Base-by-base conservation (phyloP, 306 rosid genomes). In the Benincasa hispida region DNA sequence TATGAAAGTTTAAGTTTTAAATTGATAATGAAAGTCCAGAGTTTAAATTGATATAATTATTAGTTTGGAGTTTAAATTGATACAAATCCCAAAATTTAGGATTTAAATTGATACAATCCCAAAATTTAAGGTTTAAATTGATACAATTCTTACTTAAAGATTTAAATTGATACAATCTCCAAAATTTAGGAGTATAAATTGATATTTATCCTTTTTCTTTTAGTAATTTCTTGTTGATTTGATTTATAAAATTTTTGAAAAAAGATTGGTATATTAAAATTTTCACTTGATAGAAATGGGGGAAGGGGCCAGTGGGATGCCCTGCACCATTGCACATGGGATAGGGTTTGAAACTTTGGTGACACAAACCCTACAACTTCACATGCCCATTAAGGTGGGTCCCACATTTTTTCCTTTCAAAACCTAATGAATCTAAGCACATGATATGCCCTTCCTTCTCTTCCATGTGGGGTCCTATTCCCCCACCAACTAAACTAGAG, bases 251-350 rank as follows among this genome's bases (percentile, higher is more conserved):
- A 9, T 41, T 8, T 39, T 39, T 39, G 0, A 10, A 12, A 42
- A 42, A 2, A 3, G 1, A 12, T 37, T 37, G 1, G 9, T 45
- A 12, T 59, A 27, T 32, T 25, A 24, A 57, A 58, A 25, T 13
- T 37, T 39, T 5, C 2, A 37, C 0, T 30, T 63, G 51, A 24
- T 7, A 32, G 59, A 42, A 12, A 6, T 34, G 58, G 18, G 72
- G 69, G 61, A 51, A 62, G 61, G 58, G 77, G 88, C 73, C 39
- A 85, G 88, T 85, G 92, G 95, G 89, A 90, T 79, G 86, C 94
- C 93, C 96, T 81, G 79, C 80, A 90, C 83, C 91, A 88, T 78
- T 90, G 96, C 98, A 87, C 96, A 89, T 92, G 98, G 98, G 79
- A 83, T 84, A 80, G 93, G 90, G 91, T 90, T 92, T 85, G 87